Base-by-base conservation (phyloP, 148 eudicot species). In the Bassia scoparia region DNA sequence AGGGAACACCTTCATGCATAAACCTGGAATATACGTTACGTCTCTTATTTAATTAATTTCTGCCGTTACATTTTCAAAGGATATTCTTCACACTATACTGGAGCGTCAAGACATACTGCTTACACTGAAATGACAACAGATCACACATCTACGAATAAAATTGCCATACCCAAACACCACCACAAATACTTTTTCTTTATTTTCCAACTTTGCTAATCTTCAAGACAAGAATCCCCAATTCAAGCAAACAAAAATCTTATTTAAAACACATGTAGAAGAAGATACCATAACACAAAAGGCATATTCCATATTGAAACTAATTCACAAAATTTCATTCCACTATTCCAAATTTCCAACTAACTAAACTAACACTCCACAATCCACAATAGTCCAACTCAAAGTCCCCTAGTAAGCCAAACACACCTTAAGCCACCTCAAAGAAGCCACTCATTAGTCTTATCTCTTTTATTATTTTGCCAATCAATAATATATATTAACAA, bases 281-380 rank as follows among this genome's bases (percentile, higher is more conserved):
- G 61, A 74, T 66, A 26, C 69, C 52, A 43, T 66, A 43, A 24
- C 69, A 37, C 75, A 49, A 44, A 74, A 43, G 53, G 78, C 61
- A 79, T 79, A 79, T 79, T 75, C 82, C 75, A 53, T 30, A 3
- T 4, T 13, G 21, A n/a, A 46, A 59, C 55, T 8, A 15, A 24
- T 34, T 30, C 15, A 65, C 60, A 52, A 17, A 18, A 46, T 41
- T 18, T 29, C 20, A 50, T 43, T 56, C 55, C 72, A 74, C 75
- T 64, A 59, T 69, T 53, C 70, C 76, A 70, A 74, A n/a, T n/a
- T n/a, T n/a, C 79, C 67, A 80, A 80, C 79, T 58, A 75, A 79
- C 73, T 73, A 73, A 16, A 54, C 60, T 38, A 70, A 41, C 24
- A 20, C 34, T 29, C 60, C 64, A 23, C 34, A 7, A 49, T 17